Base-by-base conservation (phyloP, 331 rosid genomes). In the Erythrophleum ivorense region DNA sequence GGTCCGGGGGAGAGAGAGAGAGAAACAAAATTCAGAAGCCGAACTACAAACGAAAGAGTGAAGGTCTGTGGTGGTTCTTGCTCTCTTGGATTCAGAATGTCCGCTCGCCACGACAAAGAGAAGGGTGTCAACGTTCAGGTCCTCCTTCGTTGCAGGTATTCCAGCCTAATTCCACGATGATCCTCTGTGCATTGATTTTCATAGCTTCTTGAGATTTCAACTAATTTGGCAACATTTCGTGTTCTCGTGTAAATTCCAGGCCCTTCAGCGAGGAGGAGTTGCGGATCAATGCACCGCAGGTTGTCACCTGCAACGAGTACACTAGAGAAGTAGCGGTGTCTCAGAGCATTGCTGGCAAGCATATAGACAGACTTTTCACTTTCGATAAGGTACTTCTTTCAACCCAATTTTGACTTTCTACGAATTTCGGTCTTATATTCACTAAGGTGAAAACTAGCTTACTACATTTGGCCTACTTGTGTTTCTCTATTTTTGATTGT, bases 71-170 rank as follows among this genome's bases (percentile, higher is more conserved):
- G 13, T 29, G 60, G 49, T 71, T 36, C 66, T 41, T 24, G 13
- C 38, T 58, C 40, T 79, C 79, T 48, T 53, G 73, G 57, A 52
- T 73, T 48, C 55, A 85, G 66, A 83, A 92, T 92, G 97, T 86
- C 95, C 14, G 87, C 84, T 24, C 97, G 94, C 46, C 53, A 55
- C 62, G 96, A 91, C 79, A 92, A 86, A 76, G 97, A 91, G 85
- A 91, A 91, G 73, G 94, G 97, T 45, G 97, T 92, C 70, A 92
- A 92, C 77, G 97, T 92, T 75, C 97, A 92, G 70, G 97, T 92
- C 41, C 97, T 92, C 78, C 97, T 92, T 65, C 97, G 94, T 74
- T 92, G 97, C 92, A 88, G 97, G 97, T 92, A 58, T 33, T 52
- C 29, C 9, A 10, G 4, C 18, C 45, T 3, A 12, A 43, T 58